These are phyloP conservation scores for Trichoderma koningiopsis DNA, from an alignment of 2,329 filamentous ascomycete genomes.

Conservation along the genomic window DNA sequence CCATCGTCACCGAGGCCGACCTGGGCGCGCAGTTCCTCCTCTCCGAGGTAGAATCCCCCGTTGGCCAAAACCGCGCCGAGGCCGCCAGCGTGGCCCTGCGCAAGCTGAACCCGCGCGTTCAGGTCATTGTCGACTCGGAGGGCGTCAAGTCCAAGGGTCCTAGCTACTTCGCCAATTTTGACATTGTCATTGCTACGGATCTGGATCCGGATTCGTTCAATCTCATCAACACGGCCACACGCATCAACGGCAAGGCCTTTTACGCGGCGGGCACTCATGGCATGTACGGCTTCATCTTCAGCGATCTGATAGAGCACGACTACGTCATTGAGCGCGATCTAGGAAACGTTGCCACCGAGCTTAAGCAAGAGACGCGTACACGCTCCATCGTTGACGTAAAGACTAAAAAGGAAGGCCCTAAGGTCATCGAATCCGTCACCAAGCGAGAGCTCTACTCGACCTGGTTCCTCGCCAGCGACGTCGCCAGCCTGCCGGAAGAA, in stretches of 20 bases:
- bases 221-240: constrained; percentile 82
- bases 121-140: constrained; percentile 68
- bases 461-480: constrained; percentile 78
- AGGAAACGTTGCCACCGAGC: constrained; percentile 68
- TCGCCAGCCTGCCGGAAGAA: constrained; percentile 70
- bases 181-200: constrained; percentile 88
- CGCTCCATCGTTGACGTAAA: constrained; percentile 72
- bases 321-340: constrained; percentile 85
- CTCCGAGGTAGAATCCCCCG: constrained; percentile 57
- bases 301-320: constrained; percentile 86
- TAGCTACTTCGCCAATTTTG: constrained; percentile 76
- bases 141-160: constrained; percentile 68
- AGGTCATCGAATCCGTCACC: constrained; percentile 80
- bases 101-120: constrained; percentile 87
- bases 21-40: constrained; percentile 84
- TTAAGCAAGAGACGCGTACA: constrained; percentile 72
- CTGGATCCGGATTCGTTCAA: constrained; percentile 73
- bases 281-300: constrained; percentile 93
- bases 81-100: constrained; percentile 77
- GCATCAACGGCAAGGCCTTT: constrained; percentile 76
- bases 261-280: constrained; percentile 88
- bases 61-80: constrained; percentile 83
- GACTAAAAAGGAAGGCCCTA: constrained; percentile 67
- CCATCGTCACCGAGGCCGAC: constrained; percentile 74
- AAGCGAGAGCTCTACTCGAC: constrained; percentile 92